These are phyloP conservation scores for Shiraia sp. DNA, from an alignment of 2,329 filamentous ascomycete genomes.

Conservation along the genomic window DNA sequence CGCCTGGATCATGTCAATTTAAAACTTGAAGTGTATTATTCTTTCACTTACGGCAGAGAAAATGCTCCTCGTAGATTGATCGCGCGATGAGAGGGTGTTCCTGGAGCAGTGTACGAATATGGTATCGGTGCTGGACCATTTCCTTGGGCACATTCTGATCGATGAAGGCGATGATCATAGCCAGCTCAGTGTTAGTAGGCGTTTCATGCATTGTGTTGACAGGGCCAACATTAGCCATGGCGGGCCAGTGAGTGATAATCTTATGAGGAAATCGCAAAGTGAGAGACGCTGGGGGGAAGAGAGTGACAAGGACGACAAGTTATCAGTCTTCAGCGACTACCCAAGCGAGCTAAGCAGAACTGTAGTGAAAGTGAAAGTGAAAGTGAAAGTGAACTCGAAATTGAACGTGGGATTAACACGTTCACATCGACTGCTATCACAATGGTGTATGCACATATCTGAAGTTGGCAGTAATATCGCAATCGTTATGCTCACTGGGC, in stretches of 20 bases:
- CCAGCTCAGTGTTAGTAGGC: constrained; percentile 3
- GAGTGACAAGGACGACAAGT: no score
- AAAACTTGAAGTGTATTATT: no score
- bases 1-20: not conserved
- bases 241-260: not conserved
- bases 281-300: no score
- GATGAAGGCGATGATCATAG: constrained; percentile 7
- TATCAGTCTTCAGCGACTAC: no score
- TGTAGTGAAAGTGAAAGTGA: no score
- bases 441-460: no score
- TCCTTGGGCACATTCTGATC: constrained; percentile 4
- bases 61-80: constrained; percentile 4
- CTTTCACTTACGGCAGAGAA: constrained; percentile 6
- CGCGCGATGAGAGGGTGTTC: constrained; percentile 5
- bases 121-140: constrained; percentile 3
- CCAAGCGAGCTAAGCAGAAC: no score
- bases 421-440: no score
- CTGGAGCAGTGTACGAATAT: constrained; percentile 4
- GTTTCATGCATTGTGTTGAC: constrained; percentile 6
- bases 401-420: no score
- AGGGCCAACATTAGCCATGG: constrained; percentile 1
- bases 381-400: no score
- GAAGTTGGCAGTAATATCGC: no score
- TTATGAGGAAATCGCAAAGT: not conserved
- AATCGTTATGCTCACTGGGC: no score